Base-by-base conservation (phyloP, 352 stramenopile species). In the Globisporangium lucens region DNA sequence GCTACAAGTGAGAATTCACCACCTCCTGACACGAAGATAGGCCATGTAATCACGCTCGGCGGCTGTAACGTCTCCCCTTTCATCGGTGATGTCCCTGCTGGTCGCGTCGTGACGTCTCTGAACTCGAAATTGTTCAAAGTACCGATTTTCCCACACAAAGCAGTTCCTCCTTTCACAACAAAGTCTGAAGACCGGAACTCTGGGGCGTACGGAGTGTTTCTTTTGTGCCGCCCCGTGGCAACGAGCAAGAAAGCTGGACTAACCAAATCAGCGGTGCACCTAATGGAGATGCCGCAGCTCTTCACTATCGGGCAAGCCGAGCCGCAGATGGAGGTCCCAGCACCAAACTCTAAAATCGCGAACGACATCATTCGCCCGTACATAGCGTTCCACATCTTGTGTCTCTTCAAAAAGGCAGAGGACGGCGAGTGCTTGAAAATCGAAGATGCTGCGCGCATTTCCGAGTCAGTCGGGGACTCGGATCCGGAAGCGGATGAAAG, bases 351-450 rank as follows among this genome's bases (percentile, higher is more conserved):
- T 22, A 73, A 81, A 10, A 83, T 77, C 58, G 85, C 87, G 13
- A 93, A 93, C 68, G 80, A 93, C 27, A 93, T 95, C 66, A 94
- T 95, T 57, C 82, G 83, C 1, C 81, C 84, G 27, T 95, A 95
- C 75, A 94, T 93, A 85, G 87, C 81, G 13, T 93, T 95, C 51
- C 87, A 95, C 69, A 91, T 95, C 62, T 70, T 91, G 59, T 79
- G 83, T 2, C 63, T 95, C 27, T 93, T 94, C 67, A 93, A 93
- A 72, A 92, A 93, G 72, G 83, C 85, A 33, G 89, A 75, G 30
- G 82, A 93, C 61, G 85, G 82, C 3, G 82, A 92, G 67, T 79
- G 85, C 38, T 67, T 95, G 15, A 90, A 92, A 76, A 93, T 95
- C 51, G 87, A 94, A 67, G 83, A 94, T 53, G 87, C 94, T 68